A percentile compares a stretch with the other conserved stretches of the same genome.
phyloP scores from a whole-genome alignment of 2,329 filamentous ascomycete species.

The Colletotrichum shisoi region DNA sequence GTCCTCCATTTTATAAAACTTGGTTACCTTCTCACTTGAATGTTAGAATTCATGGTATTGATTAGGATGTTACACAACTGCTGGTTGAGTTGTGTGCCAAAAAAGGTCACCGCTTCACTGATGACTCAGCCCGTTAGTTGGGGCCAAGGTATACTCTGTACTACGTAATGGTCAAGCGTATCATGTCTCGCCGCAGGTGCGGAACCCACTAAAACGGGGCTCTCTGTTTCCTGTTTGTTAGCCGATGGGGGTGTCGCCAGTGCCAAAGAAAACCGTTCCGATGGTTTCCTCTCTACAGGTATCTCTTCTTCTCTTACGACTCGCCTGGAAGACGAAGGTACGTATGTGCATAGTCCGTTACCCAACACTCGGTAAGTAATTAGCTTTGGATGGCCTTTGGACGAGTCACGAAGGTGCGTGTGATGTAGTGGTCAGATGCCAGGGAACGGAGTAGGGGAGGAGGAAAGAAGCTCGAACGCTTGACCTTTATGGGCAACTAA shows the following conservation, averaged over 20 bases:
- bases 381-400: conserved; percentile 15
- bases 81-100: too few species aligned
- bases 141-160: too few species aligned
- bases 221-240: background rate
- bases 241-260: conserved; percentile 4
- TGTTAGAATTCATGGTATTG: too few species aligned
- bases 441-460: conserved; percentile 10
- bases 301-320: background rate
- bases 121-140: too few species aligned
- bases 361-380: background rate
- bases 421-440: conserved; percentile 27
- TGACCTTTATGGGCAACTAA: too few species aligned
- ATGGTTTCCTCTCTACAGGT: conserved; percentile 9
- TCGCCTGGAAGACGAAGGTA: background rate
- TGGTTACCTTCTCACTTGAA: too few species aligned
- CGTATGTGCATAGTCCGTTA: conserved; percentile 3
- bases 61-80: too few species aligned
- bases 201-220: conserved; percentile 20
- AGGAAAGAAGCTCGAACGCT: conserved; percentile 4
- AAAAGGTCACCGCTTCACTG: too few species aligned
- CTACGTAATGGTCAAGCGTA: too few species aligned
- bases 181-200: conserved; percentile 18
- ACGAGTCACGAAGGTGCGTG: conserved; percentile 17
- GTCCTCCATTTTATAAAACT: too few species aligned
- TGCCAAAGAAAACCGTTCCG: conserved; percentile 11